Conservation (phyloP, 1,139 yeast genomes). For the Scheffersomyces insectosa region DNA sequence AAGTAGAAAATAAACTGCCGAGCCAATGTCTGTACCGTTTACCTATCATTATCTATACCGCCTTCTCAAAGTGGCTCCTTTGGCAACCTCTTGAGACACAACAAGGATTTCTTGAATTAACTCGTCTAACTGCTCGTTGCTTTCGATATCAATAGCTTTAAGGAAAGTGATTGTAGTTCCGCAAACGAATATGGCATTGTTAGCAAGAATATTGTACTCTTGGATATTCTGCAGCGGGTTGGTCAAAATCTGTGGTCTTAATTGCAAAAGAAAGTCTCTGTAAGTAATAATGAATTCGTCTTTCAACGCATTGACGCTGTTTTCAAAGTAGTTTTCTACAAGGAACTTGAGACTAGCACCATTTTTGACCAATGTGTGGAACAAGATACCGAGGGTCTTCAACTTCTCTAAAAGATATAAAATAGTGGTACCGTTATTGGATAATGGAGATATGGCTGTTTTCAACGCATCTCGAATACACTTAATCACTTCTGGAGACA, state of each 20-base stretch:
- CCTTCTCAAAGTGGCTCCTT: too few relatives aligned
- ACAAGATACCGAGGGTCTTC: conserved; percentile 30
- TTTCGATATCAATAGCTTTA: conserved; percentile 1
- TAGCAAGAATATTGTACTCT: conserved; percentile 22
- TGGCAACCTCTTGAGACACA: background rate
- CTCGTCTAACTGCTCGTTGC: background rate
- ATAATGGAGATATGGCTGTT: conserved; percentile 8
- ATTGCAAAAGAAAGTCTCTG: conserved; percentile 12
- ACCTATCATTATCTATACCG: too few relatives aligned
- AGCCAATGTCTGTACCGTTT: too few relatives aligned
- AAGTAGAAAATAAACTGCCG: too few relatives aligned
- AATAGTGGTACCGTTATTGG: background rate
- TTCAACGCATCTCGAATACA: conserved; percentile 9
- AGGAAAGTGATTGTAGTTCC: conserved; percentile 22
- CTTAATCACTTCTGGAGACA: conserved; percentile 5
- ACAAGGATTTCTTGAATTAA: background rate
- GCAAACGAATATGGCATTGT: conserved; percentile 38
- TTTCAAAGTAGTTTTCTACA: conserved; percentile 5
- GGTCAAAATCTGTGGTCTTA: conserved; percentile 7
- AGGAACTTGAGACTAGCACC: background rate
- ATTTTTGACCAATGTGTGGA: conserved; percentile 9
- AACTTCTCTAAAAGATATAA: conserved; percentile 24
- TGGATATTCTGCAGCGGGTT: conserved; percentile 7
- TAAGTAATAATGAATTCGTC: conserved; percentile 18
- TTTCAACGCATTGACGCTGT: conserved; percentile 12